Evolutionary conservation across 1,284 basidiomycete species (phyloP).

Genomic region (Xerocomus amazonicus): DNA sequence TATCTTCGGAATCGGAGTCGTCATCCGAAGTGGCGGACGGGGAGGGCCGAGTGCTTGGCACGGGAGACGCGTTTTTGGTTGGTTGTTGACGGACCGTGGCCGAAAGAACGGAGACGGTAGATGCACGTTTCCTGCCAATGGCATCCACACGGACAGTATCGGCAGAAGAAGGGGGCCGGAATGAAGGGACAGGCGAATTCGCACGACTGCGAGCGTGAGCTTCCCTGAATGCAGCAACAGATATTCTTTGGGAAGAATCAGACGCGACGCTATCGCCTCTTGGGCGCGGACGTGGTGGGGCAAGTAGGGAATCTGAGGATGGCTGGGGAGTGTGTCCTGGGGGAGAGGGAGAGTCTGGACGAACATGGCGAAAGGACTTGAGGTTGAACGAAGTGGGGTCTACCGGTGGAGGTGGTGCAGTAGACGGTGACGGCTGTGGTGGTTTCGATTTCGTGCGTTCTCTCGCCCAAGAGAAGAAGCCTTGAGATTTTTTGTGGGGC

Average conservation of each 20-base stretch:
- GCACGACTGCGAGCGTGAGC: conserved; percentile 62
- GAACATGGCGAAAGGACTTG: conserved; percentile 66
- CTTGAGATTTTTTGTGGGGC: conserved; percentile 32
- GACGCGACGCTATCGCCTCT: conserved; percentile 58
- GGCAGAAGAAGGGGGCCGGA: conserved; percentile 34
- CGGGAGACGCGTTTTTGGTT: conserved; percentile 11
- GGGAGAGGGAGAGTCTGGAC: conserved; percentile 33
- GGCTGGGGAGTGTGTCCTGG: conserved; percentile 29
- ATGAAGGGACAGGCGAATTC: conserved; percentile 57
- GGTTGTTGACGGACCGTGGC: conserved; percentile 10
- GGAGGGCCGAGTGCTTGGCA: conserved; percentile 15
- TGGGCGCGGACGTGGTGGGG: conserved; percentile 42
- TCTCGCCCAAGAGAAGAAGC: conserved; percentile 38
- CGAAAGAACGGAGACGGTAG: conserved; percentile 28
- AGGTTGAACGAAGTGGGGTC: conserved; percentile 53
- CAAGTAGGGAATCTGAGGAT: conserved; percentile 13
- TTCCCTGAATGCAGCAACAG: conserved; percentile 74
- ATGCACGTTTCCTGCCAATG: conserved; percentile 27
- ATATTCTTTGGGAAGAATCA: conserved; percentile 66
- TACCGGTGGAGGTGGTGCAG: conserved; percentile 10
- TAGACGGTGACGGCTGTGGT: conserved; percentile 17
- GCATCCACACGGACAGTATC: conserved; percentile 32
- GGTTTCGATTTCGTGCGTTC: conserved; percentile 44
- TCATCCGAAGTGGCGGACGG: conserved; percentile 24
- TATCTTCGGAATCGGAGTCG: conserved; percentile 7